Conservation (phyloP, 1,139 yeast genomes). For the Suhomyces coccinellae region DNA sequence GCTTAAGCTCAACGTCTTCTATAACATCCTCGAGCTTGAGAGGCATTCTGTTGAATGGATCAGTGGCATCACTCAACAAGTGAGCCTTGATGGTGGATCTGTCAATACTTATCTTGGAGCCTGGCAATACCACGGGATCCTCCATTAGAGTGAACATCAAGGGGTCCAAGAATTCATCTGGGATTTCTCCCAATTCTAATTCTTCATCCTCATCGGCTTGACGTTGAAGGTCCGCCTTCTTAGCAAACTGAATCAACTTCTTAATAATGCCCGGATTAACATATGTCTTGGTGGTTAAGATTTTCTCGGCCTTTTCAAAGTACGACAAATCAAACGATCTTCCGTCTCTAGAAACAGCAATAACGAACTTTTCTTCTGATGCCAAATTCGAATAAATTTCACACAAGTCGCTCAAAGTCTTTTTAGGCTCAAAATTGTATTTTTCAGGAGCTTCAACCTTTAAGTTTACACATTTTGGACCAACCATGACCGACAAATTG, state of each 20-base stretch:
- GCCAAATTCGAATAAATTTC: conserved; percentile 76
- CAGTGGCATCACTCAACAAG: conserved; percentile 89
- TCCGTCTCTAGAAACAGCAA: conserved; percentile 86
- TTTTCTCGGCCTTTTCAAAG: conserved; percentile 69
- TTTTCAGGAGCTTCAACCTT: conserved; percentile 84
- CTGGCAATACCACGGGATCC: conserved; percentile 91
- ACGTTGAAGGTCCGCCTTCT: conserved; percentile 61
- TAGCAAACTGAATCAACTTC: conserved; percentile 56
- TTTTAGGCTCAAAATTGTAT: conserved; percentile 80
- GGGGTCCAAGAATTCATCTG: conserved; percentile 96
- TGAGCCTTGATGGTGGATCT: conserved; percentile 92
- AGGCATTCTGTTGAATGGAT: conserved; percentile 95
- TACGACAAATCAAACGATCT: conserved; percentile 73
- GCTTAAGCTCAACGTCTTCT: conserved; percentile 69
- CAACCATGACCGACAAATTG: conserved; percentile 85
- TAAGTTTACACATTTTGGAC: conserved; percentile 88
- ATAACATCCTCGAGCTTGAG: conserved; percentile 82
- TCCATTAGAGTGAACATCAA: conserved; percentile 94
- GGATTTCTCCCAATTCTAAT: conserved; percentile 85
- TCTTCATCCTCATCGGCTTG: conserved; percentile 77
- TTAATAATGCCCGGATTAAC: conserved; percentile 55
- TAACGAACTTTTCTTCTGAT: conserved; percentile 60
- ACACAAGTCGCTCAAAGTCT: conserved; percentile 65
- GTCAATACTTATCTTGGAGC: conserved; percentile 82
- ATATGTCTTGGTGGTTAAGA: conserved; percentile 57